Percentiles rank a stretch among this genome's conserved stretches.
These are phyloP conservation scores for Crucihimalaya himalaica DNA, from an alignment of 345 rosid species.

Conservation along the genomic window DNA sequence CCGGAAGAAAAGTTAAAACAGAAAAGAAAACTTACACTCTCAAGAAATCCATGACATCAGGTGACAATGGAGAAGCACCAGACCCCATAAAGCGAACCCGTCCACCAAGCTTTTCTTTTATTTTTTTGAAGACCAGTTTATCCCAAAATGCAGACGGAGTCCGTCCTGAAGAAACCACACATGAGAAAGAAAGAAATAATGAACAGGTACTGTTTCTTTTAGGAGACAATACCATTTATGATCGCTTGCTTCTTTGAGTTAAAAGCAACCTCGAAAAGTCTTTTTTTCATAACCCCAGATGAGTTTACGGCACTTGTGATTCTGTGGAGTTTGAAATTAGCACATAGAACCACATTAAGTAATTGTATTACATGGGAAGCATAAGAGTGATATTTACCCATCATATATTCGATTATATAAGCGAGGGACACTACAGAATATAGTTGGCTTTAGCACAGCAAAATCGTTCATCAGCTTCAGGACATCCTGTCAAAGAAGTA, in stretches of 20 bases:
- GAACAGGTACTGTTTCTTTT: slow-evolving; percentile 4
- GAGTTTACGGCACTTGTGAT: slow-evolving; percentile 70
- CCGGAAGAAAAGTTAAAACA: neutral
- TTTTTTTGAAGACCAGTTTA: slow-evolving; percentile 78
- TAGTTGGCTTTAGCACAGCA: slow-evolving; percentile 75
- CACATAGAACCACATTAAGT: neutral
- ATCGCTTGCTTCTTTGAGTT: slow-evolving; percentile 88
- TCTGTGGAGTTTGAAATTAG: slow-evolving; percentile 45
- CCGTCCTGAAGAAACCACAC: slow-evolving; percentile 49
- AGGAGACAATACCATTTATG: slow-evolving; percentile 53
- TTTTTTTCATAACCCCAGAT: slow-evolving; percentile 71
- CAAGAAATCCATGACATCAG: slow-evolving; percentile 85
- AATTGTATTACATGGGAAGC: neutral
- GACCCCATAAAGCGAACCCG: slow-evolving; percentile 71
- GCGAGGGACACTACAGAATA: slow-evolving; percentile 95
- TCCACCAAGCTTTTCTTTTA: slow-evolving; percentile 84
- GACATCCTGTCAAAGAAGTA: slow-evolving; percentile 60
- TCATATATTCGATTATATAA: slow-evolving; percentile 80
- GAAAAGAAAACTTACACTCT: slow-evolving; percentile 61
- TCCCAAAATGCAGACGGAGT: slow-evolving; percentile 83
- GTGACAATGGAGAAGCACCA: slow-evolving; percentile 92
- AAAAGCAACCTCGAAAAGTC: slow-evolving; percentile 72
- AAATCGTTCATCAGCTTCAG: slow-evolving; percentile 86
- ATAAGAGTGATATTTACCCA: slow-evolving; percentile 53
- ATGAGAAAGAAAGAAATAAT: slow-evolving; percentile 1